Evolutionary conservation across 495 filamentous ascomycete genomes (phyloP), one percentile per base, ranked within the genome.

Genomic region (Xylaria grammica): DNA sequence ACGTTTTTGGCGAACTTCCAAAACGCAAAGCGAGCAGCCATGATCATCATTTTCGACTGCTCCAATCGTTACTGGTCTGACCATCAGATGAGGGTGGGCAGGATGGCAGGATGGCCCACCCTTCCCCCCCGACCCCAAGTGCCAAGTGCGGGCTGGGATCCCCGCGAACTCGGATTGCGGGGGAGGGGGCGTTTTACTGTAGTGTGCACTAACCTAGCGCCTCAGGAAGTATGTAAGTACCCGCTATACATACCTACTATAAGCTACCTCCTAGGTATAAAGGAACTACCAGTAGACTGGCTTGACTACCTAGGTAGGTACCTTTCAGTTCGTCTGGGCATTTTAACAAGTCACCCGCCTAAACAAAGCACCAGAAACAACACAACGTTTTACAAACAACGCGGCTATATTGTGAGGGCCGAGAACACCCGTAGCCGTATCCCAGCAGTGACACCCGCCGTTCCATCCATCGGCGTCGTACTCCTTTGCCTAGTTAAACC

Each of bases 71-170:
- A 27, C 38, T 42, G 22, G 36, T 20, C 54, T 48, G 56, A 59
- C 42, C n/a, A 59, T 59, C 56, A 59, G 27, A 40, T 26, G 56
- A 59, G 40, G 5, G 36, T 58, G 54, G 38, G 40, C 24, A 11
- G 40, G 15, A 15, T 3, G 13, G 7, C 3, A 17, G 15, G 44
- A 17, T 30, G 50, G 44, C 36, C 62, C 62, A 58, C n/a, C n/a
- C 62, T 19, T 55, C 38, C 62, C 62, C 62, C 62, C 52, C 62
- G 24, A 57, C 49, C 30, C 51, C 27, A 17, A 19, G 40, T 58
- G 27, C 40, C n/a, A n/a, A n/a, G n/a, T n/a, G 40, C 40, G 44
- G 57, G 57, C n/a, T n/a, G n/a, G 57, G 44, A 20, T 9, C 42
- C 57, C 42, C n/a, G n/a, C n/a, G n/a, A n/a, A n/a, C n/a, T n/a